Evolutionary conservation across 768 basidiomycete species (phyloP).

Genomic region (Sporobolomyces roseus): DNA sequence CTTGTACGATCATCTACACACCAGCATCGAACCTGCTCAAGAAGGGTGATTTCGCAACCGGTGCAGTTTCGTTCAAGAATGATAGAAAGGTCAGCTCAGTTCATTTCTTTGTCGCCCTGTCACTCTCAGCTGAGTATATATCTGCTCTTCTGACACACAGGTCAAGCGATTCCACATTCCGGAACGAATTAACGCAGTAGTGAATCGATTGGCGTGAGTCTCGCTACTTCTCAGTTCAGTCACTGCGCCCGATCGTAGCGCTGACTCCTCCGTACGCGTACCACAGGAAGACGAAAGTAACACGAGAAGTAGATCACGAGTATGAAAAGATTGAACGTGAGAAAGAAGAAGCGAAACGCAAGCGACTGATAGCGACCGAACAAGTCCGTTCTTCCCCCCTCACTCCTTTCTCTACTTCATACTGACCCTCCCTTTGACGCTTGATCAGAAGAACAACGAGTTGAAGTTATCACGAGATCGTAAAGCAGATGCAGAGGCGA

Average conservation of each 20-base stretch:
- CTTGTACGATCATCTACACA: conserved; percentile 88
- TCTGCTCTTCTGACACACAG: neutral
- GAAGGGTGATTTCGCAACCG: conserved; percentile 96
- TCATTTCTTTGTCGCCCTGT: conserved; percentile 49
- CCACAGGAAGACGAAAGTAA: conserved; percentile 58
- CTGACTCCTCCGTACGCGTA: neutral
- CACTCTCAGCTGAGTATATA: neutral
- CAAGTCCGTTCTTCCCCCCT: conserved; percentile 55
- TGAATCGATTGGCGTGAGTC: conserved; percentile 70
- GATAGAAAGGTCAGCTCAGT: conserved; percentile 58
- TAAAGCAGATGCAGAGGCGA: conserved; percentile 79
- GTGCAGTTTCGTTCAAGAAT: conserved; percentile 89
- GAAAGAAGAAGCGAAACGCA: conserved; percentile 46
- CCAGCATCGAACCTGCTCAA: conserved; percentile 94
- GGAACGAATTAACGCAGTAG: conserved; percentile 78
- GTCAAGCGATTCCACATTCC: conserved; percentile 77
- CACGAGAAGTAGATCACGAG: conserved; percentile 72
- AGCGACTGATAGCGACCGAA: conserved; percentile 69
- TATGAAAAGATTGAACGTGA: conserved; percentile 75
- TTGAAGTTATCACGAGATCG: conserved; percentile 66
- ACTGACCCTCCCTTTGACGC: neutral
- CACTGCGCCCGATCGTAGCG: neutral
- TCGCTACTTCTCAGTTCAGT: neutral
- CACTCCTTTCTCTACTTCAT: neutral
- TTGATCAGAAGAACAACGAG: conserved; percentile 69